Conservation (phyloP, 176 grass and related monocot species). For the Pontederia crassipes region DNA sequence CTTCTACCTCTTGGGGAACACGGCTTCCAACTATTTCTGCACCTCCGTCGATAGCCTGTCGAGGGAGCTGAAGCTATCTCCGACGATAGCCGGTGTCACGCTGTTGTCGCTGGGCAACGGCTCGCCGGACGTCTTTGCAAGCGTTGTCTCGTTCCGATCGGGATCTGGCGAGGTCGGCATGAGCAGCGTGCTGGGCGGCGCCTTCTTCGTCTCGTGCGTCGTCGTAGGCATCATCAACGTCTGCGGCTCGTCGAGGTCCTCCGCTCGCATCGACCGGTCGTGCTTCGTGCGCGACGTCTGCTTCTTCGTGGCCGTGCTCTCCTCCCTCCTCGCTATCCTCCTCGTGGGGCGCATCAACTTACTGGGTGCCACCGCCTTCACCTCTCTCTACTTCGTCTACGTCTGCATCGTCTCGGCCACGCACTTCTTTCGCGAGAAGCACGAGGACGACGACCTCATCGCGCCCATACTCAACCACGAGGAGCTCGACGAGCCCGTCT, state of each 20-base stretch:
- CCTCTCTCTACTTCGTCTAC: constrained; percentile 4
- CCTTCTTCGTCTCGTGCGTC: constrained; percentile 1
- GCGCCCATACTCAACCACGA: not conserved
- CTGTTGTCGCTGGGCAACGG: no score
- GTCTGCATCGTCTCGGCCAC: not conserved
- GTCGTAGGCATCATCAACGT: constrained; percentile 3
- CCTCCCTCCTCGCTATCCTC: not conserved
- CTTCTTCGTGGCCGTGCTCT: constrained; percentile 11
- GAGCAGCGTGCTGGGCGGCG: not conserved
- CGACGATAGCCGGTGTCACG: not conserved
- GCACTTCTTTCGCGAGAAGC: not conserved
- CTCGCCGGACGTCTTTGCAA: no score
- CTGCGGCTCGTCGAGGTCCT: not conserved
- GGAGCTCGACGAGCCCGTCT: not conserved
- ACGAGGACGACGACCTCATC: not conserved
- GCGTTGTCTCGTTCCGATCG: no score
- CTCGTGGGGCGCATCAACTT: no score
- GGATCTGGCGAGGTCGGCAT: no score
- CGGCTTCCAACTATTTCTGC: constrained; percentile 11
- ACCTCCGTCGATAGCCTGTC: constrained; percentile 15
- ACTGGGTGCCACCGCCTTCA: not conserved
- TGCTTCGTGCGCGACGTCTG: not conserved
- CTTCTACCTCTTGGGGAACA: constrained; percentile 12
- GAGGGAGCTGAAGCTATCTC: constrained; percentile 9
- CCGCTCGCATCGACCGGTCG: not conserved